Percentiles rank a stretch among this genome's conserved stretches.
These are phyloP conservation scores for Heritiera littoralis DNA, from an alignment of 345 rosid species.

Conservation along the genomic window DNA sequence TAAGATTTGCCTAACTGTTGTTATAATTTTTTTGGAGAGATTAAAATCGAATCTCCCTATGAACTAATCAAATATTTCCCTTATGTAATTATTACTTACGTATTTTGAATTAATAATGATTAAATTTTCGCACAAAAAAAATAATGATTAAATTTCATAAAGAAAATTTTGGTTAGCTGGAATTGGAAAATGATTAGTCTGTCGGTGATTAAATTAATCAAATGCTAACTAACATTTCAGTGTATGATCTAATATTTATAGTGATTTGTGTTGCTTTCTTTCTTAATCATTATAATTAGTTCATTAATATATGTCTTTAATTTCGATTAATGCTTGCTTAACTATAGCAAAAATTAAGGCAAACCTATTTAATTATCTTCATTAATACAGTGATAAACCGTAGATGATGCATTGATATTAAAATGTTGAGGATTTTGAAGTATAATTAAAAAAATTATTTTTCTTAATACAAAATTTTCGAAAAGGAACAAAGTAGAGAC, in stretches of 20 bases:
- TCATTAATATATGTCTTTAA: no score
- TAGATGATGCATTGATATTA: background rate
- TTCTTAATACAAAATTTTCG: background rate
- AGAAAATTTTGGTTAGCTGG: background rate
- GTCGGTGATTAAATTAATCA: constrained; percentile 23
- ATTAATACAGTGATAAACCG: background rate
- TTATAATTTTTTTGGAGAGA: no score
- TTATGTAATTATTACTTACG: no score
- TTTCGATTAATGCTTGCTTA: background rate
- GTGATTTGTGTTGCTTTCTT: background rate
- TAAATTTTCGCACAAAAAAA: no score
- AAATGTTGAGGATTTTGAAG: background rate
- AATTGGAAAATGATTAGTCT: background rate
- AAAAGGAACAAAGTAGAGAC: background rate
- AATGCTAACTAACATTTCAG: background rate
- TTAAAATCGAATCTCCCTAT: no score
- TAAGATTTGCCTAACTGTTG: no score
- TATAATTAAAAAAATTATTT: background rate
- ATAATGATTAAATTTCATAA: background rate
- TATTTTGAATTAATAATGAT: no score
- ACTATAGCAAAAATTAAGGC: background rate
- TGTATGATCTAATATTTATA: background rate
- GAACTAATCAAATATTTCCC: no score
- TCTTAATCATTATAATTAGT: no score
- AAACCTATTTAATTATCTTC: background rate